These are phyloP conservation scores for Vairimorpha apis DNA, from an alignment of 371 early-diverging fungal genomes.

Conservation along the genomic window DNA sequence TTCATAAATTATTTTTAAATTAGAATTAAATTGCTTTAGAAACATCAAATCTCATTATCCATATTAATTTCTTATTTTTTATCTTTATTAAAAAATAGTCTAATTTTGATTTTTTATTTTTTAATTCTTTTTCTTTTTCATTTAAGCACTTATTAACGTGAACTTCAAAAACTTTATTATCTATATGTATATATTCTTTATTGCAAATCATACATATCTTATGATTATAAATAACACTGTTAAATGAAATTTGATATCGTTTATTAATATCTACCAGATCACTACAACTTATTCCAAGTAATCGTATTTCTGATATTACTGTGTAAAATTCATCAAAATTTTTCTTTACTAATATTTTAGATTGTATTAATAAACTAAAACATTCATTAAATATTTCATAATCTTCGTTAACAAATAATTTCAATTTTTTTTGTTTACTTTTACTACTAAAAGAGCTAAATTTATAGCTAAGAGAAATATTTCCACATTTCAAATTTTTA, in stretches of 20 bases:
- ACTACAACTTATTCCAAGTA: slow-evolving; percentile 35
- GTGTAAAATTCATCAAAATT: neutral
- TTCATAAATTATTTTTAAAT: no score
- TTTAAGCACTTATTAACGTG: slow-evolving; percentile 48
- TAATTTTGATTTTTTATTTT: slow-evolving; percentile 12
- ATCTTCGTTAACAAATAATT: neutral
- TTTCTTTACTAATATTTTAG: neutral
- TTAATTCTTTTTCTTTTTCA: slow-evolving; percentile 7
- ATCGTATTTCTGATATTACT: neutral
- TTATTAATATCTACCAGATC: neutral
- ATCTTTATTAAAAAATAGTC: slow-evolving; percentile 9
- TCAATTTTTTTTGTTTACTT: slow-evolving; percentile 18
- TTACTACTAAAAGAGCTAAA: slow-evolving; percentile 4
- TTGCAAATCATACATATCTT: slow-evolving; percentile 33
- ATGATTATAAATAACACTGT: neutral
- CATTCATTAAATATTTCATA: slow-evolving; percentile 22
- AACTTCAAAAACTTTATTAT: slow-evolving; percentile 18
- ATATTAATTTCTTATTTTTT: no score
- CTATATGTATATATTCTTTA: slow-evolving; percentile 14
- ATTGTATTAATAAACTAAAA: slow-evolving; percentile 9
- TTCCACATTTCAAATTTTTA: neutral
- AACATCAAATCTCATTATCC: no score
- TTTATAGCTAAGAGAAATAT: slow-evolving; percentile 40
- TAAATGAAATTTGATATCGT: neutral
- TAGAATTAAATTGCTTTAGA: no score